These are phyloP conservation scores for Pyricularia sp. DNA, from an alignment of 2,329 filamentous ascomycete genomes.

Conservation along the genomic window DNA sequence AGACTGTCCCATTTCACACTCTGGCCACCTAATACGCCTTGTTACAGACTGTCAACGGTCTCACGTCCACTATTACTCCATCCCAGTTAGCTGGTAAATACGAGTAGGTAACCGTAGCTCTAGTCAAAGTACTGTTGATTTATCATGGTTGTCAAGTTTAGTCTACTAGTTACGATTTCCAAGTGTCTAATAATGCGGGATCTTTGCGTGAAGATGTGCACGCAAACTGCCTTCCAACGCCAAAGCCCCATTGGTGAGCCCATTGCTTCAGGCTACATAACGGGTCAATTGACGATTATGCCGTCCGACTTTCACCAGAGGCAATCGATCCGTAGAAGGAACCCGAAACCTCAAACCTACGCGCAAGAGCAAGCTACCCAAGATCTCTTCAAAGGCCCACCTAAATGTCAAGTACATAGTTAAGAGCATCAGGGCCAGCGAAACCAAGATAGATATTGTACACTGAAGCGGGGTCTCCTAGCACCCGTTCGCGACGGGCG, in stretches of 20 bases:
- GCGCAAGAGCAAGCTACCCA: not conserved
- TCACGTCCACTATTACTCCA: not conserved
- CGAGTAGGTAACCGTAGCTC: not conserved
- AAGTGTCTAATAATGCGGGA: not conserved
- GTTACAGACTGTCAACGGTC: too few relatives aligned
- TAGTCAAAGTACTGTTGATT: not conserved
- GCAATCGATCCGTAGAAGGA: not conserved
- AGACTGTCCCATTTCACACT: too few relatives aligned
- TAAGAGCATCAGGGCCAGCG: not conserved
- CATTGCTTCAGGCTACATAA: not conserved
- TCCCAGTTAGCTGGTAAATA: not conserved
- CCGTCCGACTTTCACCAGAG: not conserved
- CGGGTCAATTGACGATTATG: not conserved
- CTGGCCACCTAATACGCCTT: too few relatives aligned
- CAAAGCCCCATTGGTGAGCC: not conserved
- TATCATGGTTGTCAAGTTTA: not conserved
- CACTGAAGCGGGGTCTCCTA: constrained; percentile 2
- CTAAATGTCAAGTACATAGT: not conserved
- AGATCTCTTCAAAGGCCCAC: not conserved
- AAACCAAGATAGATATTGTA: not conserved
- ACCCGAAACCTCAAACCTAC: not conserved
- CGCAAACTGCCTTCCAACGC: not conserved
- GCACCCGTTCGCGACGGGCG: constrained; percentile 10
- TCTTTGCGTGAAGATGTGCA: not conserved
- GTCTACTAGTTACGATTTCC: not conserved